Evolutionary conservation across 2,329 filamentous ascomycete genomes (phyloP).

Genomic region (Fusarium stilboides): DNA sequence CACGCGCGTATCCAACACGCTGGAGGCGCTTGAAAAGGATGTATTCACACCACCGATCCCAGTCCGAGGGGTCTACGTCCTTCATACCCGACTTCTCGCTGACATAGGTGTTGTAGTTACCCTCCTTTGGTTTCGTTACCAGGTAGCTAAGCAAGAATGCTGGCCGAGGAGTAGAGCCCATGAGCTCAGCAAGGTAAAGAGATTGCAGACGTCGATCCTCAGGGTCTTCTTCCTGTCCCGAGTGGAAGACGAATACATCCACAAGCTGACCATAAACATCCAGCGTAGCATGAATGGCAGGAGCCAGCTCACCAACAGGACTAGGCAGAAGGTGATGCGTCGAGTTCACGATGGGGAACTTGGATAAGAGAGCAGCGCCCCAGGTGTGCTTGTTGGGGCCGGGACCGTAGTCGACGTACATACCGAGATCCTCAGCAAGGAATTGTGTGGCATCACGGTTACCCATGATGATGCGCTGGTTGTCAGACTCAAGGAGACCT

Average conservation of each 20-base stretch:
- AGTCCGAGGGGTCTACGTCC: slow-evolving; percentile 92
- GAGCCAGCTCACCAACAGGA: slow-evolving; percentile 93
- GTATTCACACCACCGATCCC: slow-evolving; percentile 99
- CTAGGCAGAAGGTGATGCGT: slow-evolving; percentile 96
- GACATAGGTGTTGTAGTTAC: slow-evolving; percentile 98
- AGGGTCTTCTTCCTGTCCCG: slow-evolving; percentile 95
- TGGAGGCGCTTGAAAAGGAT: slow-evolving; percentile 93
- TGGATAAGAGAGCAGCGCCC: slow-evolving; percentile 92
- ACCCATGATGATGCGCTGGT: slow-evolving; percentile 99
- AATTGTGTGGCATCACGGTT: slow-evolving; percentile 97
- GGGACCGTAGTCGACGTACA: slow-evolving; percentile 98
- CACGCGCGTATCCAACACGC: slow-evolving; percentile 89
- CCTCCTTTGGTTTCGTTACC: slow-evolving; percentile 89
- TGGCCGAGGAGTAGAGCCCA: slow-evolving; percentile 86
- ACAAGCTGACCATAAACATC: slow-evolving; percentile 91
- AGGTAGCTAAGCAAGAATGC: slow-evolving; percentile 91
- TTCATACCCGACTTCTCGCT: slow-evolving; percentile 90
- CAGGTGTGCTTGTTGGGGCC: slow-evolving; percentile 99
- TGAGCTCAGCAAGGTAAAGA: slow-evolving; percentile 87
- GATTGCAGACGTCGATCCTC: slow-evolving; percentile 91
- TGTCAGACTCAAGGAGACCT: slow-evolving; percentile 92
- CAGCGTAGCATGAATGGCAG: slow-evolving; percentile 96
- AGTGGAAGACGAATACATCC: slow-evolving; percentile 98
- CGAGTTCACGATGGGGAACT: slow-evolving; percentile 97
- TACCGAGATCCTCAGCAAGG: slow-evolving; percentile 94